A percentile compares a stretch with the other conserved stretches of the same genome.
phyloP scores from a whole-genome alignment of 352 stramenopile species.

The Phytophthora pinifolia region DNA sequence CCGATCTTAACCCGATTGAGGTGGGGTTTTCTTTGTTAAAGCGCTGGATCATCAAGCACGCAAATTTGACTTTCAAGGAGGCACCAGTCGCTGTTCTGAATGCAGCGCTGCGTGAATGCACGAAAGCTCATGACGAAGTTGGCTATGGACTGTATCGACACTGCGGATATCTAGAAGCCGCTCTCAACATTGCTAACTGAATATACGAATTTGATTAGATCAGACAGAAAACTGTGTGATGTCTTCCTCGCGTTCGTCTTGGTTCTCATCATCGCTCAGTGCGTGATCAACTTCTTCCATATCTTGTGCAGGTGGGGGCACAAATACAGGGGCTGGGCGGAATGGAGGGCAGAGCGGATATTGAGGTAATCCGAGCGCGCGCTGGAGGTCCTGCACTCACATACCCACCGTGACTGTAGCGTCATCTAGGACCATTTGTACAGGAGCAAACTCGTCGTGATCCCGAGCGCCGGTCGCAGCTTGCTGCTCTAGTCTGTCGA shows the following conservation, averaged over 20 bases:
- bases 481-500: conserved; percentile 9
- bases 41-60: conserved; percentile 24
- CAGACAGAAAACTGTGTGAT: no score
- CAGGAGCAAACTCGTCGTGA: background rate
- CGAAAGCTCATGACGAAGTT: conserved; percentile 1
- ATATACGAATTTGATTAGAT: no score
- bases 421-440: background rate
- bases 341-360: conserved; percentile 5
- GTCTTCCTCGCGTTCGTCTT: no score
- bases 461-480: background rate
- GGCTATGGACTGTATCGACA: conserved; percentile 7
- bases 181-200: conserved; percentile 1
- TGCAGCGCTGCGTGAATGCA: conserved; percentile 6
- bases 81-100: conserved; percentile 1
- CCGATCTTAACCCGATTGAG: conserved; percentile 30
- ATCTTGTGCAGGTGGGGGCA: background rate
- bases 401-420: conserved; percentile 2
- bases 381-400: conserved; percentile 4
- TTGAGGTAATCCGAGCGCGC: background rate
- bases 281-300: conserved; percentile 7
- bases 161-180: conserved; percentile 14
- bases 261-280: conserved; percentile 2
- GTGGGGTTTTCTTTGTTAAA: no score
- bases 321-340: background rate
- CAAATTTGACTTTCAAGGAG: conserved; percentile 14